phyloP scores from a whole-genome alignment of 805 yeast species.

The Maudiozyma barnettii region DNA sequence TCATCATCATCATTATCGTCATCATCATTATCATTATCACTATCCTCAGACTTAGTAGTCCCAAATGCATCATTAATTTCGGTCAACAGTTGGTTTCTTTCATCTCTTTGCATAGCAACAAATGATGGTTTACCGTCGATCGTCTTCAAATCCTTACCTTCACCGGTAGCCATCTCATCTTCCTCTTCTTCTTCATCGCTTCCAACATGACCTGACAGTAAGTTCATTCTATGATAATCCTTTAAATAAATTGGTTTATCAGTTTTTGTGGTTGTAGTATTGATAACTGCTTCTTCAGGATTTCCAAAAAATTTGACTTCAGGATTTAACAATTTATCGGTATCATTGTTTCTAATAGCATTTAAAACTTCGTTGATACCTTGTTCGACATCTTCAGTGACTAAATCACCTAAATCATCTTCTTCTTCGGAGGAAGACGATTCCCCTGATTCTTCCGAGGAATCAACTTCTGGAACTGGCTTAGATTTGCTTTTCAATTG shows the following conservation, averaged over 20 bases:
- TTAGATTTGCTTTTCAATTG: neutral
- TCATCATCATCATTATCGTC: slow-evolving; percentile 33
- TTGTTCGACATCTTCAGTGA: slow-evolving; percentile 75
- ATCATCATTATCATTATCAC: slow-evolving; percentile 34
- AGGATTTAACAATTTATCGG: slow-evolving; percentile 50
- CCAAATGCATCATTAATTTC: slow-evolving; percentile 69
- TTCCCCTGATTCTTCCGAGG: slow-evolving; percentile 34
- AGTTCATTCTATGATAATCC: slow-evolving; percentile 82
- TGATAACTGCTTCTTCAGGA: slow-evolving; percentile 28
- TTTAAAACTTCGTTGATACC: slow-evolving; percentile 65
- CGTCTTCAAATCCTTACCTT: slow-evolving; percentile 16
- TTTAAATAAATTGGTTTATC: slow-evolving; percentile 77
- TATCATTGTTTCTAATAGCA: slow-evolving; percentile 63
- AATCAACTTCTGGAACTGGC: neutral
- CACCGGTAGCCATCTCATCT: slow-evolving; percentile 35
- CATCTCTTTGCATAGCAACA: slow-evolving; percentile 66
- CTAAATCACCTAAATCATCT: slow-evolving; percentile 82
- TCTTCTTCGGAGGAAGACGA: slow-evolving; percentile 46
- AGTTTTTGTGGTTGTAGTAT: slow-evolving; percentile 18
- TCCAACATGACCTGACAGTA: slow-evolving; percentile 56
- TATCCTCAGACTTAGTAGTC: slow-evolving; percentile 36
- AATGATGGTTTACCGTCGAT: slow-evolving; percentile 46
- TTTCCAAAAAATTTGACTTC: slow-evolving; percentile 65
- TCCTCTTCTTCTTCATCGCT: slow-evolving; percentile 48
- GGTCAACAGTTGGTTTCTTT: slow-evolving; percentile 57